These are phyloP conservation scores for Thelonectria rubi DNA, from an alignment of 2,329 filamentous ascomycete genomes.

Conservation along the genomic window DNA sequence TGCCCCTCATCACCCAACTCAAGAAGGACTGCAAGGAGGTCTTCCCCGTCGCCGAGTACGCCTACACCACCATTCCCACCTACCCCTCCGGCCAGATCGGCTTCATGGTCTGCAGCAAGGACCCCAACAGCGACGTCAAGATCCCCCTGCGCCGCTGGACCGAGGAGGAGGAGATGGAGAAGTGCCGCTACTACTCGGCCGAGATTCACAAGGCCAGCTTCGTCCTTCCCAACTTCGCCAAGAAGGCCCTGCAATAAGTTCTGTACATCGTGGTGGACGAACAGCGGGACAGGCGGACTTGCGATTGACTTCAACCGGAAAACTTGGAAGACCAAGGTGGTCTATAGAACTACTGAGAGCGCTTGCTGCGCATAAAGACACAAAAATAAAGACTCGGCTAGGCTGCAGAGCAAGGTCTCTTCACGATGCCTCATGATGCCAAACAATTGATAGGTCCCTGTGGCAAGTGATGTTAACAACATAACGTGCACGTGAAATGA, in stretches of 20 bases:
- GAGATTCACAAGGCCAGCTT: conserved; percentile 97
- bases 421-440: conserved; percentile 32
- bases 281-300: conserved; percentile 21
- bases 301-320: conserved; percentile 37
- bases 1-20: conserved; percentile 90
- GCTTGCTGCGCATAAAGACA: conserved; percentile 3
- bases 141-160: conserved; percentile 85
- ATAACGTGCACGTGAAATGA: neutral
- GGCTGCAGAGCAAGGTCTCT: conserved; percentile 29
- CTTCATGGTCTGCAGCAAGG: conserved; percentile 99
- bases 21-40: conserved; percentile 97
- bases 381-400: conserved; percentile 28
- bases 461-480: neutral
- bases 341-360: conserved; percentile 31
- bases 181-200: conserved; percentile 97
- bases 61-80: conserved; percentile 98
- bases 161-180: conserved; percentile 87
- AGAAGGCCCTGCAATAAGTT: conserved; percentile 72
- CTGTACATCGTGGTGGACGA: neutral
- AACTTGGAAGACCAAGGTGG: conserved; percentile 32
- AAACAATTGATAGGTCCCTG: conserved; percentile 8
- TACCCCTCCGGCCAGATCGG: conserved; percentile 99
- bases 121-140: conserved; percentile 82
- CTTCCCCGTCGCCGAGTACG: conserved; percentile 98
- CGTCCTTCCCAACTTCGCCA: conserved; percentile 90